Evolutionary conservation across 164 flowering plant species (phyloP).

Genomic region (Paratinospora sagittata): DNA sequence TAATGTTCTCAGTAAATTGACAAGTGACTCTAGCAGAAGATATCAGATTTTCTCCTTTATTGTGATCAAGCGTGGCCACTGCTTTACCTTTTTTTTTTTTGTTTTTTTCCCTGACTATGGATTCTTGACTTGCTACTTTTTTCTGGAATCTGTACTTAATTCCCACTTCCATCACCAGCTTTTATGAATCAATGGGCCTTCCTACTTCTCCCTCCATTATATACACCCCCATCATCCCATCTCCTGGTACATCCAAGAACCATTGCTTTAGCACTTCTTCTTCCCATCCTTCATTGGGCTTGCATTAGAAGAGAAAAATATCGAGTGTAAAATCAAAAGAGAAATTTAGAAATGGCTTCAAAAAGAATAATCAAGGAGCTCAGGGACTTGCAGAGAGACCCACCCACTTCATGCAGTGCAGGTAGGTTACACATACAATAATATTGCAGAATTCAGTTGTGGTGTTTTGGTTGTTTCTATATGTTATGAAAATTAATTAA

Average conservation of each 20-base stretch:
- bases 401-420: slow-evolving; percentile 78
- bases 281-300: not conserved
- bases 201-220: slow-evolving; percentile 13
- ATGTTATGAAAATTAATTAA: too few species aligned
- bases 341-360: slow-evolving; percentile 43
- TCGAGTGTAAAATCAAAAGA: not conserved
- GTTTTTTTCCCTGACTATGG: not conserved
- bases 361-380: slow-evolving; percentile 65
- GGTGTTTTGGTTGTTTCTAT: not conserved
- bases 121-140: slow-evolving; percentile 20
- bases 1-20: not conserved
- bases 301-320: too few species aligned
- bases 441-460: not conserved
- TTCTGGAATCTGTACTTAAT: slow-evolving; percentile 26
- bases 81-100: not conserved
- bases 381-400: slow-evolving; percentile 68
- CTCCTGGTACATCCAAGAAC: not conserved
- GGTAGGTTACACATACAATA: too few species aligned
- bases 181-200: slow-evolving; percentile 19
- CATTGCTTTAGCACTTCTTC: not conserved
- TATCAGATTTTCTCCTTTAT: not conserved
- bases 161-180: slow-evolving; percentile 23
- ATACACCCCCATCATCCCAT: slow-evolving; percentile 12
- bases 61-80: not conserved
- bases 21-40: not conserved